Conservation (phyloP, 164 flowering plant species). For the Umbellularia californica region DNA sequence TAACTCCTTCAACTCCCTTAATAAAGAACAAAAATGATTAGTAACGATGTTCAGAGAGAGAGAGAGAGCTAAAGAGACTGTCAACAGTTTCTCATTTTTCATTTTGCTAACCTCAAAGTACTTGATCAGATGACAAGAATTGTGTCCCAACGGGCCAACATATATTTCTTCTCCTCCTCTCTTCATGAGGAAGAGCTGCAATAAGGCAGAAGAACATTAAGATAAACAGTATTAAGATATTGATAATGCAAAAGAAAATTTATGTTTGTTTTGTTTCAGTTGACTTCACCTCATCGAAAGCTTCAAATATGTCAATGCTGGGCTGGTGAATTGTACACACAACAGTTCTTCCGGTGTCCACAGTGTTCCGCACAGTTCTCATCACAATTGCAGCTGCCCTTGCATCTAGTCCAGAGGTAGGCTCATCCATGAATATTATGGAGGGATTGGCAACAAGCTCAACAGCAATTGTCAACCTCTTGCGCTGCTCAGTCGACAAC, state of each 20-base stretch:
- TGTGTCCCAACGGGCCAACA: constrained; percentile 47
- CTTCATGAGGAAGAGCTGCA: constrained; percentile 53
- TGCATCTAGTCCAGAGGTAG: constrained; percentile 58
- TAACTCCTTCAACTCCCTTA: constrained; percentile 32
- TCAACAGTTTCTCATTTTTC: neutral
- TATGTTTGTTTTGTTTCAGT: neutral
- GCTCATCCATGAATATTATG: constrained; percentile 57
- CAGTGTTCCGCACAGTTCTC: constrained; percentile 54
- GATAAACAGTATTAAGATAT: neutral
- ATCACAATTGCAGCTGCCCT: constrained; percentile 63
- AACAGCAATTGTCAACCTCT: constrained; percentile 54
- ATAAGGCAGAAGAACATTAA: neutral
- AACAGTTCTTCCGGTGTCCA: constrained; percentile 52
- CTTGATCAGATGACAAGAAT: constrained; percentile 40
- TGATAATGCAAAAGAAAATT: neutral
- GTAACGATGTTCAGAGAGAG: neutral
- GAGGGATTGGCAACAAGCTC: constrained; percentile 58
- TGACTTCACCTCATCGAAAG: constrained; percentile 48
- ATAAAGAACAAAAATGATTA: neutral
- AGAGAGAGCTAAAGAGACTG: neutral
- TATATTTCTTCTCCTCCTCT: constrained; percentile 60
- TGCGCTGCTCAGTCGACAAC: constrained; percentile 54
- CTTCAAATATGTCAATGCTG: constrained; percentile 59
- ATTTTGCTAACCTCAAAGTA: constrained; percentile 49
- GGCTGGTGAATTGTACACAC: constrained; percentile 70